Conservation (phyloP, 1,139 yeast species). For the Zygosaccharomyces sapae region DNA sequence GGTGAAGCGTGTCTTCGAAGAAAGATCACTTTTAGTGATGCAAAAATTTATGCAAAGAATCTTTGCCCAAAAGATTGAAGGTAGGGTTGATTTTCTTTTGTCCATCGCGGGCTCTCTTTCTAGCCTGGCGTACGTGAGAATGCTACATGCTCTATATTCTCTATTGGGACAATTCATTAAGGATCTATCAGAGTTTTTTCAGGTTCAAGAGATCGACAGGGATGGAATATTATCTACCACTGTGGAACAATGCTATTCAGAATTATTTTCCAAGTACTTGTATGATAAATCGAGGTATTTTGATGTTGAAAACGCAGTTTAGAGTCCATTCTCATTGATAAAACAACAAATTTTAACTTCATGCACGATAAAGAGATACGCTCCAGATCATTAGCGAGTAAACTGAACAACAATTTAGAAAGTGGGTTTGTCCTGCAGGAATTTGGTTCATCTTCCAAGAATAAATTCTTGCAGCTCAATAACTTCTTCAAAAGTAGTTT, state of each 20-base stretch:
- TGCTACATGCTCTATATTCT: slow-evolving; percentile 62
- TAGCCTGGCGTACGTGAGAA: slow-evolving; percentile 71
- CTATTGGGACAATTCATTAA: slow-evolving; percentile 61
- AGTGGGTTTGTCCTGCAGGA: slow-evolving; percentile 21
- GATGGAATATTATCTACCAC: slow-evolving; percentile 47
- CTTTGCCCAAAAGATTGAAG: slow-evolving; percentile 72
- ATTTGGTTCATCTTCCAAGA: slow-evolving; percentile 24
- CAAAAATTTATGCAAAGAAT: slow-evolving; percentile 69
- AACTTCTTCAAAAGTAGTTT: slow-evolving; percentile 41
- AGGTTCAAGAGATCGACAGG: slow-evolving; percentile 41
- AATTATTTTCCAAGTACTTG: slow-evolving; percentile 67
- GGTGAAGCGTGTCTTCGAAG: slow-evolving; percentile 67
- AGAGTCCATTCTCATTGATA: slow-evolving; percentile 52
- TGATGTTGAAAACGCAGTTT: slow-evolving; percentile 65
- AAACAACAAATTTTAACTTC: slow-evolving; percentile 49
- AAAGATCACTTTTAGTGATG: slow-evolving; percentile 61
- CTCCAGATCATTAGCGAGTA: slow-evolving; percentile 45
- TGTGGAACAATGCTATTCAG: slow-evolving; percentile 69
- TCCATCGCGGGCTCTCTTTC: slow-evolving; percentile 62
- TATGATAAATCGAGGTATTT: slow-evolving; percentile 63
- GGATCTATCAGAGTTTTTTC: slow-evolving; percentile 57
- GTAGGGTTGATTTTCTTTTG: slow-evolving; percentile 59
- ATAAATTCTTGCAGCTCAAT: slow-evolving; percentile 38
- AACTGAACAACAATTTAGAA: slow-evolving; percentile 29
- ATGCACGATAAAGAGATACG: slow-evolving; percentile 50